Conservation (phyloP, 129 eudicot genomes). For the Centaurea solstitialis region DNA sequence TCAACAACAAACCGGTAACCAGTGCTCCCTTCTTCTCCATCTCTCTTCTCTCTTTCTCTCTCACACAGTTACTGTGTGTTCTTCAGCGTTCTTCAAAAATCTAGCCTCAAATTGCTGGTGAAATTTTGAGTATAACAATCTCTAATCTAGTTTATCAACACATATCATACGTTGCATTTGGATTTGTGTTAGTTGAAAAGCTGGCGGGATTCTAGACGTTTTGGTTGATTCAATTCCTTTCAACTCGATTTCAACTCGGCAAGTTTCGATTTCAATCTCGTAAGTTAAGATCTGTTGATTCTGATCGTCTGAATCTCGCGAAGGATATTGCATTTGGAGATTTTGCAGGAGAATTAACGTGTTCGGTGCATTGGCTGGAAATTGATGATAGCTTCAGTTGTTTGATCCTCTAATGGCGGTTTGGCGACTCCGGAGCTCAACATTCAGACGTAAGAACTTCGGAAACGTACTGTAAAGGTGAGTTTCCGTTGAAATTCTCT, state of each 20-base stretch:
- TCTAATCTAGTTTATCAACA: conserved; percentile 1
- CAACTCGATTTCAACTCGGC: conserved; percentile 3
- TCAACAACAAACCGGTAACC: conserved; percentile 17
- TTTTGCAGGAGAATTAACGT: conserved; percentile 7
- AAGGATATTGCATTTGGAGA: background rate
- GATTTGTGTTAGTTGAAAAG: conserved; percentile 1
- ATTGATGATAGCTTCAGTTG: background rate
- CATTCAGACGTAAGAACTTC: background rate
- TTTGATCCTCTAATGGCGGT: background rate
- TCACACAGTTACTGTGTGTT: conserved; percentile 15
- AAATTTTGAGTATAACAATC: background rate
- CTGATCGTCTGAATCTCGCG: conserved; percentile 4
- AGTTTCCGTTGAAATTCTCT: conserved; percentile 2
- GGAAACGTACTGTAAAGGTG: conserved; percentile 12
- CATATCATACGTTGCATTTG: background rate
- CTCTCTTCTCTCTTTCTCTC: background rate
- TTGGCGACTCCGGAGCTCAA: conserved; percentile 2
- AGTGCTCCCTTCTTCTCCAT: background rate
- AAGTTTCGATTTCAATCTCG: background rate
- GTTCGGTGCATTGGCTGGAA: background rate
- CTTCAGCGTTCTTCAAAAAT: background rate
- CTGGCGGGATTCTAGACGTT: background rate
- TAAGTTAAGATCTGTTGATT: conserved; percentile 20
- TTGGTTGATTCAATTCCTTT: conserved; percentile 6
- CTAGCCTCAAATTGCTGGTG: background rate